Conservation (phyloP, 768 basidiomycete species). For the Cystofilobasidium ferigula region DNA sequence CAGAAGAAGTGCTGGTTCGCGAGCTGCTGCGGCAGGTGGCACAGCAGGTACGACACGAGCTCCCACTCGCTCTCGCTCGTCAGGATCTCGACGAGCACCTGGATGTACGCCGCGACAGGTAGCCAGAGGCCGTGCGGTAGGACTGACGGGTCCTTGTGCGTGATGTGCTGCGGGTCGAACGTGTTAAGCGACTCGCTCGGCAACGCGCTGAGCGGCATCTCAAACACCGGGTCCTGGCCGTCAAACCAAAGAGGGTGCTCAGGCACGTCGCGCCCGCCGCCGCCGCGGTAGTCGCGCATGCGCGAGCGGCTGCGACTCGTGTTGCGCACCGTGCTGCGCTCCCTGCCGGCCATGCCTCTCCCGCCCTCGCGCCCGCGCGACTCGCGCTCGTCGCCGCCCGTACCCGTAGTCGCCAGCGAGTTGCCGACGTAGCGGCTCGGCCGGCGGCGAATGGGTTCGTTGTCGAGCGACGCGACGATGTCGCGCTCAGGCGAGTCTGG, state of each 20-base stretch:
- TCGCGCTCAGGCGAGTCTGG: background rate
- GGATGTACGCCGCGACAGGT: slow-evolving; percentile 64
- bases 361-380: slow-evolving; percentile 13
- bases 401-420: background rate
- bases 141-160: slow-evolving; percentile 3
- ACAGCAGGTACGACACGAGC: slow-evolving; percentile 77
- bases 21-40: slow-evolving; percentile 79
- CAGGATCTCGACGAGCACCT: slow-evolving; percentile 53
- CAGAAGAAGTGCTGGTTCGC: slow-evolving; percentile 95
- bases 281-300: slow-evolving; percentile 19
- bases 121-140: slow-evolving; percentile 42
- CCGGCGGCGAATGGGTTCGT: background rate
- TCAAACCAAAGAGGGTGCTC: slow-evolving; percentile 42
- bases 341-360: slow-evolving; percentile 3
- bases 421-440: slow-evolving; percentile 5
- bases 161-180: slow-evolving; percentile 34
- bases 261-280: slow-evolving; percentile 14
- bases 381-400: background rate
- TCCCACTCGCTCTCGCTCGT: slow-evolving; percentile 80
- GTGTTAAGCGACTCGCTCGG: slow-evolving; percentile 41
- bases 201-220: slow-evolving; percentile 44
- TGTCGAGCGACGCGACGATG: background rate
- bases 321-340: slow-evolving; percentile 7
- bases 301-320: slow-evolving; percentile 22
- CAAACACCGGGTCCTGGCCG: slow-evolving; percentile 34